Evolutionary conservation across 139 green algal species (phyloP).

Genomic region (Chlorella sp.): DNA sequence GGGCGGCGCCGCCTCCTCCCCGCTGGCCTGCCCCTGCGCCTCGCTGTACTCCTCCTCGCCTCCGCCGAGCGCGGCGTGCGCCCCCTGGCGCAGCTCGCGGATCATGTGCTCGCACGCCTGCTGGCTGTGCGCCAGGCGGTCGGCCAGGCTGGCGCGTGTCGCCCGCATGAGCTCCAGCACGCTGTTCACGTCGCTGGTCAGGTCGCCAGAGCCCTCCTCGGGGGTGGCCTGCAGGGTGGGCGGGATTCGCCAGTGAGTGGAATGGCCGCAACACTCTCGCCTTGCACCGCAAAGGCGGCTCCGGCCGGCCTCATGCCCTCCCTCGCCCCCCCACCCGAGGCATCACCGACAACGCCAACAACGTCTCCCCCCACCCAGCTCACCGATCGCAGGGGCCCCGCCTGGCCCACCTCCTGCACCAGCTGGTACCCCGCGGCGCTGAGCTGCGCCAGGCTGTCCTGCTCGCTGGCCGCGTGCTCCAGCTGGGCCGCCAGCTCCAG

Average conservation of each 20-base stretch:
- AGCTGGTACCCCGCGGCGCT: not conserved
- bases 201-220: slow-evolving; percentile 2
- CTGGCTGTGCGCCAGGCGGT: slow-evolving; percentile 54
- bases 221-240: slow-evolving; percentile 10
- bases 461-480: not conserved
- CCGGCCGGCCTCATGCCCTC: not conserved
- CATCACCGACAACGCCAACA: not conserved
- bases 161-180: slow-evolving; percentile 30
- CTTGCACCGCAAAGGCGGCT: not conserved
- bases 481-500: slow-evolving; percentile 22
- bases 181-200: slow-evolving; percentile 11
- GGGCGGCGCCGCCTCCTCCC: not conserved
- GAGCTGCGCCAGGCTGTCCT: slow-evolving; percentile 14
- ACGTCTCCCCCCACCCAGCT: not conserved
- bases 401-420: not conserved
- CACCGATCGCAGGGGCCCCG: not conserved
- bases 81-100: slow-evolving; percentile 5
- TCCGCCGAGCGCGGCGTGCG: not conserved
- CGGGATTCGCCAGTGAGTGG: not conserved
- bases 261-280: not conserved
- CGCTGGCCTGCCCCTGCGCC: not conserved
- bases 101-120: slow-evolving; percentile 34
- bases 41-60: no score
- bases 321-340: no score
- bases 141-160: slow-evolving; percentile 8